Evolutionary conservation across 2,329 filamentous ascomycete genomes (phyloP).

Genomic region (Alternaria ethzedia): DNA sequence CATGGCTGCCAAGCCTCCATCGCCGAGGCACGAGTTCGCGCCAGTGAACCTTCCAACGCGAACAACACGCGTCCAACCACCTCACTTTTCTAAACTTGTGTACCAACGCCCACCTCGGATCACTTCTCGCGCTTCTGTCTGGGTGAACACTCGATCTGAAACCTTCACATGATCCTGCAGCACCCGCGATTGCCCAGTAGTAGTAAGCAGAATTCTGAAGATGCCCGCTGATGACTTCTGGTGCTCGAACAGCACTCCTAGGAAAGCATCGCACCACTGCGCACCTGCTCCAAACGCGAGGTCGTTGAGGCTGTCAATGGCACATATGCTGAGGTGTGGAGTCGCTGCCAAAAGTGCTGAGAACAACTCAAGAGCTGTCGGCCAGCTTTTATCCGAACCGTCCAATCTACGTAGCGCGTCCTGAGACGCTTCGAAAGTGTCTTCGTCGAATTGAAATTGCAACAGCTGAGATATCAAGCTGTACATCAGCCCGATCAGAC

Average conservation of each 20-base stretch:
- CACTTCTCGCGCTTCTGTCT: neutral
- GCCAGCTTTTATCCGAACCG: neutral
- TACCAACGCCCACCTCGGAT: neutral
- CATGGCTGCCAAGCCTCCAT: too few relatives aligned
- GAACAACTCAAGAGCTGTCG: neutral
- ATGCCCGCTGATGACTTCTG: neutral
- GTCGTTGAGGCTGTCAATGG: neutral
- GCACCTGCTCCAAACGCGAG: neutral
- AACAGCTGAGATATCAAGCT: too few relatives aligned
- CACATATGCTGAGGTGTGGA: neutral
- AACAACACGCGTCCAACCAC: neutral
- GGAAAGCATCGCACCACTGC: neutral
- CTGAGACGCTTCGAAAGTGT: too few relatives aligned
- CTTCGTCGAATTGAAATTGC: too few relatives aligned
- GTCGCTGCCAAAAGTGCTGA: neutral
- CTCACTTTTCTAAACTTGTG: neutral
- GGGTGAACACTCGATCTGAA: neutral
- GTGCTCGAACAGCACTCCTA: neutral
- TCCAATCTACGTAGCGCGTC: too few relatives aligned
- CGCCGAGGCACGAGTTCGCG: neutral
- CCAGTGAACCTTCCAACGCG: neutral
- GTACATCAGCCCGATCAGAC: too few relatives aligned
- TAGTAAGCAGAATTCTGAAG: constrained; percentile 8
- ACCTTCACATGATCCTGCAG: constrained; percentile 4
- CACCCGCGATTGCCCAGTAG: constrained; percentile 2